Conservation (phyloP, 2,329 filamentous ascomycete genomes). For the Ceratocystis diversiconidia region DNA sequence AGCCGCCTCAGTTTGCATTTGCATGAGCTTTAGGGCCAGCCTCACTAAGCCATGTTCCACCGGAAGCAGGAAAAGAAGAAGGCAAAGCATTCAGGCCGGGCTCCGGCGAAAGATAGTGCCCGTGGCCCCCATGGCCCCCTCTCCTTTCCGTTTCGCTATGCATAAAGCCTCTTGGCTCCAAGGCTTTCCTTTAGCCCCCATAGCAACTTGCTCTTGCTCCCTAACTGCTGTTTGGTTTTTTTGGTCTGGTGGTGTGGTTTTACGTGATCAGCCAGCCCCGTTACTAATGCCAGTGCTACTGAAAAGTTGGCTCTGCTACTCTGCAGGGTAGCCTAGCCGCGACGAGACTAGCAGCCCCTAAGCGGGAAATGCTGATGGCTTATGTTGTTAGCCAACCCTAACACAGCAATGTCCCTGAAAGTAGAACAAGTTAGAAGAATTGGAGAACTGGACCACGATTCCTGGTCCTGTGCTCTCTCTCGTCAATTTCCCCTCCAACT, state of each 20-base stretch:
- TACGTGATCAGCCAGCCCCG: background rate
- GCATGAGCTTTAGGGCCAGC: too few relatives aligned
- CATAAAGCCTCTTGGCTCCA: background rate
- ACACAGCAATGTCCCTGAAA: background rate
- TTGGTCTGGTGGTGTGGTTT: too few relatives aligned
- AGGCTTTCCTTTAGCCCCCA: conserved; percentile 3
- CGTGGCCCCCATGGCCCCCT: background rate
- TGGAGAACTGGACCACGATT: too few relatives aligned
- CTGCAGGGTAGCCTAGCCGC: background rate
- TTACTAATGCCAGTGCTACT: background rate
- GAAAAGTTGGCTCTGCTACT: background rate
- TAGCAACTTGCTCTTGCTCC: background rate
- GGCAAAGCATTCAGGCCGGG: background rate
- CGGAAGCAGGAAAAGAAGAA: background rate
- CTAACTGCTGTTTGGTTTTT: background rate
- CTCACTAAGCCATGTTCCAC: too few relatives aligned
- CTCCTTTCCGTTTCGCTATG: background rate
- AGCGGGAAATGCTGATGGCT: background rate
- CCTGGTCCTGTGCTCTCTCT: background rate
- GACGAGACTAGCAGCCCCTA: background rate
- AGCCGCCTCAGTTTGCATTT: too few relatives aligned
- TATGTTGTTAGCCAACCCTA: background rate
- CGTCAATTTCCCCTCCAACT: background rate
- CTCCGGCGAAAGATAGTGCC: background rate
- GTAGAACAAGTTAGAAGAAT: too few relatives aligned